These are phyloP conservation scores for Ocimum tenuiflorum DNA, from an alignment of 257 asterid species.

Conservation along the genomic window DNA sequence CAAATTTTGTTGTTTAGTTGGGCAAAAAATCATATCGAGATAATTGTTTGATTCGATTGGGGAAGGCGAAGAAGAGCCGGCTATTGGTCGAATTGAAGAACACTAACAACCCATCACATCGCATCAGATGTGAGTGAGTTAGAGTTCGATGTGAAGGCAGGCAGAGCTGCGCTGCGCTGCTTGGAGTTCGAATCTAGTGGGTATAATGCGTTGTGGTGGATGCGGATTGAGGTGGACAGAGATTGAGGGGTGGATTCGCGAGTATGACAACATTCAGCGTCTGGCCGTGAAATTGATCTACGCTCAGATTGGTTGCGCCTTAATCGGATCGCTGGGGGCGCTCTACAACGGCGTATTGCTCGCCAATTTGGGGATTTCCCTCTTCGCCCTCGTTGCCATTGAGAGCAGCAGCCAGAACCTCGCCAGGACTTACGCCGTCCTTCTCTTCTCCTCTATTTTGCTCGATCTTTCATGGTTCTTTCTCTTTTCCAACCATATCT, in stretches of 20 bases:
- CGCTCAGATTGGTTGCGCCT: constrained; percentile 75
- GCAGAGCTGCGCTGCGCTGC: background rate
- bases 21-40: background rate
- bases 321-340: constrained; percentile 90
- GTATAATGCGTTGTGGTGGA: constrained; percentile 62
- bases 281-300: constrained; percentile 73
- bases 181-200: background rate
- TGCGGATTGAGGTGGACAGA: constrained; percentile 51
- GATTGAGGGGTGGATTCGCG: constrained; percentile 68
- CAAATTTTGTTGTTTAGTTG: background rate
- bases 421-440: constrained; percentile 81
- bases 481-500: constrained; percentile 59
- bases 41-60: background rate
- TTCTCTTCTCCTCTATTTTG: constrained; percentile 60
- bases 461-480: constrained; percentile 81
- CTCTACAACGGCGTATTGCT: constrained; percentile 69
- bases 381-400: constrained; percentile 86
- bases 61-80: background rate
- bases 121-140: constrained; percentile 1
- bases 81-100: background rate
- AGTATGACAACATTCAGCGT: constrained; percentile 76
- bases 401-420: constrained; percentile 92
- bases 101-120: background rate
- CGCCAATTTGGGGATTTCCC: constrained; percentile 55
- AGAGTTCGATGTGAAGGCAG: constrained; percentile 15